Base-by-base conservation (phyloP, 2,329 filamentous ascomycete genomes). In the Pestalotiopsis sp. region DNA sequence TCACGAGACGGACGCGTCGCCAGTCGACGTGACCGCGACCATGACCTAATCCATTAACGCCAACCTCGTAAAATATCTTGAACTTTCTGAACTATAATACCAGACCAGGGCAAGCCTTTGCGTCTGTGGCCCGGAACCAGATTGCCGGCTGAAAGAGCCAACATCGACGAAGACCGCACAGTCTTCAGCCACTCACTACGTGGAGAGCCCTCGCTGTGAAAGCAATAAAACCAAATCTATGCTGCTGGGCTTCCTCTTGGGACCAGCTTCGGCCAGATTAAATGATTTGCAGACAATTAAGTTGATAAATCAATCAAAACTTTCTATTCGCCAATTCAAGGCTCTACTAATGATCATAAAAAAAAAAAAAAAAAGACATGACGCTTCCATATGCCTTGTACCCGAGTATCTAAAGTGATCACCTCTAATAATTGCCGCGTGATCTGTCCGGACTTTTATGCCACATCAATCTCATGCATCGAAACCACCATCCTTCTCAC, bases 401-500 rank as follows among this genome's bases (percentile, higher is more conserved):
- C 17, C 45, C 14, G 11, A n/a, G 20, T 23, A 7, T 52, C 14
- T n/a, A 36, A 52, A 20, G 45, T n/a, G 45, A n/a, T 9, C 9
- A 52, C 31, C 31, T 23, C 45, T 52, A 52, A 20, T 59, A 59
- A 59, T 59, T 59, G 57, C 57, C 27, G 14, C 25, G 57, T 14
- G 14, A 36, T 20, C 6, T 17, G 4, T 27, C 20, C 12, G 17
- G 4, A 13, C 9, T 27, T 59, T 13, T 7, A n/a, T 36, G 13
- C 13, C 55, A 27, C 23, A 17, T 17, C 45, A 27, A 52, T 20
- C 4, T 14, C 20, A 52, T 9, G 7, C 6, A 52, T 52, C 20
- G 1, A 2, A 45, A 5, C 12, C 41, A 45, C 2, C 5, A 31
- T 31, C 31, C 31, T 52, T n/a, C 20, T 77, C 78, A 98, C 96